Evolutionary conservation across 805 yeast species (phyloP).

Genomic region (Saturnispora kantuleensis): DNA sequence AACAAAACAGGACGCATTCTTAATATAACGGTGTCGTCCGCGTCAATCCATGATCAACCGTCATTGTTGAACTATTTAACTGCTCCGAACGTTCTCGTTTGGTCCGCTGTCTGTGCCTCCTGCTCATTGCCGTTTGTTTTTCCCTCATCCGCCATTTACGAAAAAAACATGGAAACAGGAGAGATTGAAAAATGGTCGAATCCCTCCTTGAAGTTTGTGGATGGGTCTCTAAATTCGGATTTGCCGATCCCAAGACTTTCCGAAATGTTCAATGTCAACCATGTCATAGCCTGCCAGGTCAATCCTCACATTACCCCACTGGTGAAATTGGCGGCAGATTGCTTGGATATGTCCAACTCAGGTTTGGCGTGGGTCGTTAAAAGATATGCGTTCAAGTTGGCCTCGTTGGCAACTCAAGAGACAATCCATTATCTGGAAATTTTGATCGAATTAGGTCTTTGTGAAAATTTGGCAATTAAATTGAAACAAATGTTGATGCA

Average conservation of each 20-base stretch:
- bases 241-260: conserved; percentile 81
- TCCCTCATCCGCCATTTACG: conserved; percentile 76
- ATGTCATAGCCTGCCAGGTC: conserved; percentile 94
- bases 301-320: conserved; percentile 94
- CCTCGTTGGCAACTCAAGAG: conserved; percentile 54
- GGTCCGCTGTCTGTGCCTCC: conserved; percentile 90
- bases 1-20: conserved; percentile 89
- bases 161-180: conserved; percentile 68
- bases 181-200: conserved; percentile 75
- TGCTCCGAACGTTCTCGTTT: conserved; percentile 69
- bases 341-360: conserved; percentile 27
- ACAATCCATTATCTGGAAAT: conserved; percentile 69
- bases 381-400: conserved; percentile 41
- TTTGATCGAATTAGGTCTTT: conserved; percentile 65
- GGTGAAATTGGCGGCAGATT: conserved; percentile 54
- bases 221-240: conserved; percentile 94
- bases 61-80: conserved; percentile 69
- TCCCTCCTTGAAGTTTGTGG: conserved; percentile 70
- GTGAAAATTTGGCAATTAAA: conserved; percentile 63
- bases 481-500: conserved; percentile 71
- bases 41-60: conserved; percentile 86
- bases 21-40: conserved; percentile 89
- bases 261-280: conserved; percentile 96
- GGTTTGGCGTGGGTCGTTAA: conserved; percentile 49
- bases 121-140: conserved; percentile 92